phyloP scores from a whole-genome alignment of 768 basidiomycete species.

The Naganishia onofrii region DNA sequence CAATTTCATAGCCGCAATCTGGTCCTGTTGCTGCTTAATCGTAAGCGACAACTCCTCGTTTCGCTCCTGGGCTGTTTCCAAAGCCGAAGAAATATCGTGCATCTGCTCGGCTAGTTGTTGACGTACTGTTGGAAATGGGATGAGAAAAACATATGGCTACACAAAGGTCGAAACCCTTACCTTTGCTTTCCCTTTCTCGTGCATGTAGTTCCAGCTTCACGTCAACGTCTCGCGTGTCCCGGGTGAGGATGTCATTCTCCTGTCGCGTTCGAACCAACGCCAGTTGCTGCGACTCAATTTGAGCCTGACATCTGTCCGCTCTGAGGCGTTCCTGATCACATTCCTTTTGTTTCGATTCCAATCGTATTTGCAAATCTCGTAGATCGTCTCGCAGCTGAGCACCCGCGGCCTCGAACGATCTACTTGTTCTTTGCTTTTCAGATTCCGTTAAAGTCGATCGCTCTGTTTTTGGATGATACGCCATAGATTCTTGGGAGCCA shows the following conservation, averaged over 20 bases:
- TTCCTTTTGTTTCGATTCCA: constrained; percentile 8
- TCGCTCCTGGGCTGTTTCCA: not conserved
- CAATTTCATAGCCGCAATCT: not conserved
- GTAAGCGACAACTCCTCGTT: not conserved
- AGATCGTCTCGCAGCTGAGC: constrained; percentile 4
- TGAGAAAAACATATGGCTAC: not conserved
- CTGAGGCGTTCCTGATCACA: not conserved
- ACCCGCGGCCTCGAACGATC: not conserved
- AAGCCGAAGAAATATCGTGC: not conserved
- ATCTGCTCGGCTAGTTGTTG: constrained; percentile 4
- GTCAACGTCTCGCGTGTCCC: constrained; percentile 7
- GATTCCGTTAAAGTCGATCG: not conserved
- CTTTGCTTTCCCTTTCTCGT: constrained; percentile 13
- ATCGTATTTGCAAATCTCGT: constrained; percentile 6
- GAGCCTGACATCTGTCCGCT: not conserved
- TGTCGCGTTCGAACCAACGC: not conserved
- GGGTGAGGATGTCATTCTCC: not conserved
- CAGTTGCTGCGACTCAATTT: not conserved
- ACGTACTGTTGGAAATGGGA: not conserved
- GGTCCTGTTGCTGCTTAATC: not conserved
- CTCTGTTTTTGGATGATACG: not conserved
- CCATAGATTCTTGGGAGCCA: not conserved
- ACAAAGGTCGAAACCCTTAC: not conserved
- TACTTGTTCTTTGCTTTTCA: not conserved
- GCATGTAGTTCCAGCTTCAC: constrained; percentile 19